Conservation (phyloP, 139 green algal species). For the Picochlorum sp. region DNA sequence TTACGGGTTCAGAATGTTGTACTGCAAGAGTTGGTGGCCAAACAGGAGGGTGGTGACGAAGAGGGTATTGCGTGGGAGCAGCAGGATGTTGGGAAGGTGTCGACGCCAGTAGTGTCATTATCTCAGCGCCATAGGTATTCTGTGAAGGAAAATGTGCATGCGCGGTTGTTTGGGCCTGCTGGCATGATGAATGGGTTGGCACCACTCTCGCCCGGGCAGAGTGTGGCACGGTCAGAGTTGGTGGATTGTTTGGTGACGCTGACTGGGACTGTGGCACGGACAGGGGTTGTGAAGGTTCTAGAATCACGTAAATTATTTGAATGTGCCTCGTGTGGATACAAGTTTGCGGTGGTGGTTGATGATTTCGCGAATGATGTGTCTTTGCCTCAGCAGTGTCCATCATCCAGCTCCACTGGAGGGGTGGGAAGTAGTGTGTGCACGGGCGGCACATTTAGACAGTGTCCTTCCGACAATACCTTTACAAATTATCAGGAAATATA, state of each 20-base stretch:
- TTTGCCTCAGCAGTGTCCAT: constrained; percentile 34
- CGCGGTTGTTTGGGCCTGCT: constrained; percentile 39
- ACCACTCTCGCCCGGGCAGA: background rate
- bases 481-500: constrained; percentile 63
- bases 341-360: constrained; percentile 21
- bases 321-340: constrained; percentile 53
- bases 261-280: constrained; percentile 39
- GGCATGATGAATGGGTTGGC: constrained; percentile 26
- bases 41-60: background rate
- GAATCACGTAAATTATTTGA: constrained; percentile 54
- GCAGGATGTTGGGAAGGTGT: no score
- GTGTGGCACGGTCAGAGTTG: background rate
- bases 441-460: constrained; percentile 1
- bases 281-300: constrained; percentile 61
- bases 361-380: constrained; percentile 13
- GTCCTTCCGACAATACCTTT: constrained; percentile 22
- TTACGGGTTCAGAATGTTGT: constrained; percentile 31
- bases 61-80: no score
- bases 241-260: constrained; percentile 17
- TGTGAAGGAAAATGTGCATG: constrained; percentile 41
- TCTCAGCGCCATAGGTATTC: background rate
- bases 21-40: background rate
- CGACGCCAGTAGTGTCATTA: background rate
- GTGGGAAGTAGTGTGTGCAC: no score
- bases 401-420: background rate